Conservation (phyloP, 345 rosid species). For the Streptanthus diversifolius region DNA sequence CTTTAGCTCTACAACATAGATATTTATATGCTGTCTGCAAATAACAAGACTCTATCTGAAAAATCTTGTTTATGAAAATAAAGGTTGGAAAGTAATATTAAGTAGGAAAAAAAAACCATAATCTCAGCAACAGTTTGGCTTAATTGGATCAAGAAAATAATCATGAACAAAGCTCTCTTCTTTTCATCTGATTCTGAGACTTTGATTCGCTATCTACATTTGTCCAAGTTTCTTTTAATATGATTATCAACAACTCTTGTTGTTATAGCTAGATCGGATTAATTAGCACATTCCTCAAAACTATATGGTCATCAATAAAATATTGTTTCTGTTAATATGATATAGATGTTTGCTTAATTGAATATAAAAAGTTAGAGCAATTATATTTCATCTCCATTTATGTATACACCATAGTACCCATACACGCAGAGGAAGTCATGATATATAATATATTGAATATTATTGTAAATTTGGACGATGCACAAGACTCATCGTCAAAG, state of each 20-base stretch:
- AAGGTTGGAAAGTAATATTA: neutral
- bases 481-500: conserved; percentile 12
- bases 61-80: neutral
- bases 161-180: neutral
- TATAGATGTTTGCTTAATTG: neutral
- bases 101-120: neutral
- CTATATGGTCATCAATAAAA: neutral
- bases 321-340: too few species aligned
- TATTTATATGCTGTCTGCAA: neutral
- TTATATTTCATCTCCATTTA: neutral
- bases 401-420: neutral
- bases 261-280: neutral
- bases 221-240: neutral
- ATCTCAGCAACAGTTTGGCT: neutral
- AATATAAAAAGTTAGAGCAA: neutral
- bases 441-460: neutral
- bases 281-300: neutral
- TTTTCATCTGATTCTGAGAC: neutral
- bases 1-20: neutral
- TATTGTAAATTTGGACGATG: neutral
- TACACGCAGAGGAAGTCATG: neutral
- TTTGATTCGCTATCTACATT: neutral
- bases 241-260: neutral
- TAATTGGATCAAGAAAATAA: neutral
- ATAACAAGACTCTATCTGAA: neutral